These are phyloP conservation scores for Paramecium sexaurelia DNA, from an alignment of 73 alveolate genomes.

Conservation along the genomic window DNA sequence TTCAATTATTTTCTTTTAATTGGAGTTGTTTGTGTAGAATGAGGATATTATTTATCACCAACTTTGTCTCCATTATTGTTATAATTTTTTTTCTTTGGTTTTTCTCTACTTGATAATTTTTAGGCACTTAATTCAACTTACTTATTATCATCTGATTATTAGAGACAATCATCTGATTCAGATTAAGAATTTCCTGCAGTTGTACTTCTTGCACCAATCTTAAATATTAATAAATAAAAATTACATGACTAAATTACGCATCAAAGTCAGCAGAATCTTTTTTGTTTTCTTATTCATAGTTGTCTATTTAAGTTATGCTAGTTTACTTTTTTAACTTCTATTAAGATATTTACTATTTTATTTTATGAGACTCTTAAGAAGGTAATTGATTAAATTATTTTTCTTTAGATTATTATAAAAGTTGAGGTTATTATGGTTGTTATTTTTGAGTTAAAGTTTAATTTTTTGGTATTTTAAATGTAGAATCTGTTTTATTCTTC, in stretches of 20 bases:
- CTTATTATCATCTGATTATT: neutral
- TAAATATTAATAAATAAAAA: neutral
- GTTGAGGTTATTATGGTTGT: neutral
- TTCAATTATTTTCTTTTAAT: neutral
- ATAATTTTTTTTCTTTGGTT: neutral
- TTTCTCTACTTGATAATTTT: neutral
- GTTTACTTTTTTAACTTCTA: neutral
- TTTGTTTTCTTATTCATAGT: neutral
- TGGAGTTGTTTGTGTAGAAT: constrained; percentile 28
- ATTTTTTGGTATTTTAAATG: neutral
- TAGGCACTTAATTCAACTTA: neutral
- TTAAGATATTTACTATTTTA: neutral
- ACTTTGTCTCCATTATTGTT: neutral
- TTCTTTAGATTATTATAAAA: neutral
- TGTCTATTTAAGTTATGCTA: neutral
- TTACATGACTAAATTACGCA: constrained; percentile 32
- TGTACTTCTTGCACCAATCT: constrained; percentile 40
- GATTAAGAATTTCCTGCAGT: constrained; percentile 32
- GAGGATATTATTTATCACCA: constrained; percentile 24
- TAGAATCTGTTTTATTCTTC: neutral
- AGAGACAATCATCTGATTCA: constrained; percentile 6
- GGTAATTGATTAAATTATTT: neutral
- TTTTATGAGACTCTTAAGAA: neutral
- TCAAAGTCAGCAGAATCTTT: neutral
- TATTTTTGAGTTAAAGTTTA: neutral